These are phyloP conservation scores for Cercis canadensis DNA, from an alignment of 306 rosid species.

Conservation along the genomic window DNA sequence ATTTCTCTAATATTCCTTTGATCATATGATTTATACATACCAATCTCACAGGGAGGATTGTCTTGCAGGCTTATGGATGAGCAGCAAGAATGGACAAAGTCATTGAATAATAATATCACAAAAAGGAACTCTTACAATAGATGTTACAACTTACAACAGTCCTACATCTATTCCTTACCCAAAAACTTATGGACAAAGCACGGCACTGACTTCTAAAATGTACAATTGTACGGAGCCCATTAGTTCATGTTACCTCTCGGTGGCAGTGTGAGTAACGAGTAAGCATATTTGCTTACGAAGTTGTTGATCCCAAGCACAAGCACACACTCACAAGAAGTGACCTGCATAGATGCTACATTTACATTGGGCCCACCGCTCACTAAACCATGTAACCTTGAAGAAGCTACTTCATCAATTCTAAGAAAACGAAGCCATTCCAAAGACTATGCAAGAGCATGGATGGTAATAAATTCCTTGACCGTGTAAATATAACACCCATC, in stretches of 20 bases:
- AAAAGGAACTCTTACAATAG: too few species aligned
- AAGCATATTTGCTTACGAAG: constrained; percentile 18
- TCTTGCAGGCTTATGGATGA: too few species aligned
- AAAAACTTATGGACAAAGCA: not conserved
- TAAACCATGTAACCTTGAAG: constrained; percentile 29
- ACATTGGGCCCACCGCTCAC: constrained; percentile 28
- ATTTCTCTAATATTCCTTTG: too few species aligned
- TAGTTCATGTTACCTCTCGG: constrained; percentile 27
- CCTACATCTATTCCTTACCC: too few species aligned
- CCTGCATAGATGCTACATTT: constrained; percentile 41
- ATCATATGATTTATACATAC: too few species aligned
- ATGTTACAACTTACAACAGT: too few species aligned
- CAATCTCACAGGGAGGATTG: too few species aligned
- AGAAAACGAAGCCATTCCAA: constrained; percentile 92
- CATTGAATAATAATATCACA: too few species aligned
- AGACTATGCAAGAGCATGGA: constrained; percentile 97
- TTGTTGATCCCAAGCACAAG: constrained; percentile 24
- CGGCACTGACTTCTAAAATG: constrained; percentile 26
- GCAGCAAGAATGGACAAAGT: too few species aligned
- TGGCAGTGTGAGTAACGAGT: too few species aligned
- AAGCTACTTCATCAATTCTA: constrained; percentile 78
- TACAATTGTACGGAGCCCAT: constrained; percentile 38
- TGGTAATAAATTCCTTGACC: constrained; percentile 90
- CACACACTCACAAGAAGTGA: constrained; percentile 21
- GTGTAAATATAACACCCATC: constrained; percentile 84